phyloP scores from a whole-genome alignment of 495 filamentous ascomycete genomes.

The Oleoguttula mirabilis region DNA sequence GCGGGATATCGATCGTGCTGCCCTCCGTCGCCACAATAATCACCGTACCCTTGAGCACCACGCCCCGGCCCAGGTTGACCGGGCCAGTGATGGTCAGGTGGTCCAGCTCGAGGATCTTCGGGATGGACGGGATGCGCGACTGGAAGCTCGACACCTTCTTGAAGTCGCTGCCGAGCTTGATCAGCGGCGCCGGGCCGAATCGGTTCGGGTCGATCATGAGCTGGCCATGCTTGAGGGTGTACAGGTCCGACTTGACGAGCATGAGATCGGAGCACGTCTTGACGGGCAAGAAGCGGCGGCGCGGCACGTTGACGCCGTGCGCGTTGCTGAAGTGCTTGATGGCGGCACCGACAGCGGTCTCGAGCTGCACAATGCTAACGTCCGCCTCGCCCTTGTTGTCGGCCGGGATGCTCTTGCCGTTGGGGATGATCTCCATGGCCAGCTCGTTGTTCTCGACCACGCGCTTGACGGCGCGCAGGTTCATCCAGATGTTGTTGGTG shows the following conservation, averaged over 20 bases:
- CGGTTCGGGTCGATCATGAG: slow-evolving; percentile 89
- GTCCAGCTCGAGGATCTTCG: slow-evolving; percentile 95
- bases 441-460: slow-evolving; percentile 98
- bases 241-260: slow-evolving; percentile 99
- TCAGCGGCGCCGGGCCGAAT: slow-evolving; percentile 95
- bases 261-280: slow-evolving; percentile 99
- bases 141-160: slow-evolving; percentile 99
- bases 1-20: slow-evolving; percentile 93
- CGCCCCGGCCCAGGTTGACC: slow-evolving; percentile 89
- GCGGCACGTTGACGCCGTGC: slow-evolving; percentile 97
- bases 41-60: slow-evolving; percentile 96
- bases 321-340: slow-evolving; percentile 98
- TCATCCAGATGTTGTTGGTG: slow-evolving; percentile 99
- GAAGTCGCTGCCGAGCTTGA: slow-evolving; percentile 98
- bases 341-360: slow-evolving; percentile 95
- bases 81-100: slow-evolving; percentile 95
- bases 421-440: slow-evolving; percentile 99
- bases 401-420: slow-evolving; percentile 93
- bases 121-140: slow-evolving; percentile 90
- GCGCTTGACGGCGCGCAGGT: slow-evolving; percentile 92
- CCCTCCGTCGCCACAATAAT: slow-evolving; percentile 98
- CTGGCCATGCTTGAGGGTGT: slow-evolving; percentile 99
- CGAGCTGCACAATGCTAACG: slow-evolving; percentile 90
- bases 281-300: slow-evolving; percentile 95
- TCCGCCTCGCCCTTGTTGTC: slow-evolving; percentile 99